A percentile compares a stretch with the other conserved stretches of the same genome.
phyloP scores from a whole-genome alignment of 2,329 filamentous ascomycete genomes.

The Diplodia corticola region DNA sequence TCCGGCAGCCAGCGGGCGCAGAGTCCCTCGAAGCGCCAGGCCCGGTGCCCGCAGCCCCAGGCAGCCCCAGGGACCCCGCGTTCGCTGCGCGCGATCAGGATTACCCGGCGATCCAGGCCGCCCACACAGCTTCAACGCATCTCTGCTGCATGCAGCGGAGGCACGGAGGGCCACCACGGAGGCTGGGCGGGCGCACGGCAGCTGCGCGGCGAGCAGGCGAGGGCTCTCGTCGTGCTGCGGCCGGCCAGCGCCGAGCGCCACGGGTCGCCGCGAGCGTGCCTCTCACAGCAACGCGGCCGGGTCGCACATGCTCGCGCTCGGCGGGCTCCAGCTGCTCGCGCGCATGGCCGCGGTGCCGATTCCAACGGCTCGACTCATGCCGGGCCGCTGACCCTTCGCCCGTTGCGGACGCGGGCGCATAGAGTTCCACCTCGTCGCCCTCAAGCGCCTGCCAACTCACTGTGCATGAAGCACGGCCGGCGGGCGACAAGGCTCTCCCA shows the following conservation, averaged over 20 bases:
- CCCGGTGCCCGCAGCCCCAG: too few relatives aligned
- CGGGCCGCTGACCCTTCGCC: constrained; percentile 11
- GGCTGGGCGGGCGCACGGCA: neutral
- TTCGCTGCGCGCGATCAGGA: constrained; percentile 5
- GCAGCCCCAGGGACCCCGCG: neutral
- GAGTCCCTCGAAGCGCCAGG: too few relatives aligned
- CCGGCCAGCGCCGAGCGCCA: neutral
- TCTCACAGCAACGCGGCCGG: neutral
- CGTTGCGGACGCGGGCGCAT: constrained; percentile 15
- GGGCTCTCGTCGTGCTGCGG: neutral
- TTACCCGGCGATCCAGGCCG: constrained; percentile 11
- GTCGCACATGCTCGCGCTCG: constrained; percentile 8
- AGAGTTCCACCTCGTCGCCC: constrained; percentile 33
- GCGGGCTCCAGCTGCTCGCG: neutral
- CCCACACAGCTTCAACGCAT: neutral
- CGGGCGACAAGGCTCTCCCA: constrained; percentile 8
- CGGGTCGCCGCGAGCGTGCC: neutral
- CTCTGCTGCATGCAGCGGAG: neutral
- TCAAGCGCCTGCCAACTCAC: constrained; percentile 37
- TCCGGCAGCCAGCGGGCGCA: too few relatives aligned
- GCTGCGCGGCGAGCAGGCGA: neutral
- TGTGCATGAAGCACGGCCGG: constrained; percentile 24
- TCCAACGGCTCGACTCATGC: constrained; percentile 21
- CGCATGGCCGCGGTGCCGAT: constrained; percentile 15
- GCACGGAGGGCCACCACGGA: too few relatives aligned